phyloP scores from a whole-genome alignment of 2,329 filamentous ascomycete genomes.

The Colletotrichum chrysophilum region DNA sequence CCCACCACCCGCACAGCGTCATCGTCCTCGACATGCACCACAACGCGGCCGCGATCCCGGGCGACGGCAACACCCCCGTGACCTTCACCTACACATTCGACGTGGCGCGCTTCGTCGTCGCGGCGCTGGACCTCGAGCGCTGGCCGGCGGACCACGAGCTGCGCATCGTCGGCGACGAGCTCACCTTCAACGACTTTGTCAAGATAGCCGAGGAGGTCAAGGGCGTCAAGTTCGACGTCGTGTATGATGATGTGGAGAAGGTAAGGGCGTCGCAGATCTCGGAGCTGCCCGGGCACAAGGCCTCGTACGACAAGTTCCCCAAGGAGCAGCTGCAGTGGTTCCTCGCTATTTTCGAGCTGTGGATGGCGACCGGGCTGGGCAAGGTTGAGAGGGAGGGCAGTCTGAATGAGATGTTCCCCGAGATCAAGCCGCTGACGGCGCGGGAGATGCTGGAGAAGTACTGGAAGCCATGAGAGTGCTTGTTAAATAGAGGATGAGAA shows the following conservation, averaged over 20 bases:
- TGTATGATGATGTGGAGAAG: conserved; percentile 34
- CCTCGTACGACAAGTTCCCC: not conserved
- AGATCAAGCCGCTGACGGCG: conserved; percentile 27
- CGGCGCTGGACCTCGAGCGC: conserved; percentile 40
- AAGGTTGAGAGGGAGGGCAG: conserved; percentile 11
- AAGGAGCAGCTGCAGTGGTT: conserved; percentile 26
- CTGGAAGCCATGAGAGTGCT: not conserved
- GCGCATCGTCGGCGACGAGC: conserved; percentile 40
- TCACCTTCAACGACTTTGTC: conserved; percentile 50
- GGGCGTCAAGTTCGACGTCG: conserved; percentile 38
- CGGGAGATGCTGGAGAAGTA: conserved; percentile 25
- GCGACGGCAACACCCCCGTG: conserved; percentile 46
- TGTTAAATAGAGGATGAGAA: no score
- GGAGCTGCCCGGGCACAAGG: conserved; percentile 28
- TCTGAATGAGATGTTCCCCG: conserved; percentile 32
- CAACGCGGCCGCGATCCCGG: conserved; percentile 52
- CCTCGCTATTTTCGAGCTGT: conserved; percentile 24
- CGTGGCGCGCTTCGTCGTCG: conserved; percentile 50
- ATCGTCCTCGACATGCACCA: conserved; percentile 48
- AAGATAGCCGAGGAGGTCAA: conserved; percentile 36
- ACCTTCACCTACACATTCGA: conserved; percentile 55
- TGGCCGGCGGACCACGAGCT: conserved; percentile 44
- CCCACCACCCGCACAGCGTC: conserved; percentile 40
- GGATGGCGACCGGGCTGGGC: conserved; percentile 22
- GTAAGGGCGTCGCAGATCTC: conserved; percentile 36